These are phyloP conservation scores for Stagonosporopsis chrysanthemi DNA, from an alignment of 2,329 filamentous ascomycete species.

Conservation along the genomic window DNA sequence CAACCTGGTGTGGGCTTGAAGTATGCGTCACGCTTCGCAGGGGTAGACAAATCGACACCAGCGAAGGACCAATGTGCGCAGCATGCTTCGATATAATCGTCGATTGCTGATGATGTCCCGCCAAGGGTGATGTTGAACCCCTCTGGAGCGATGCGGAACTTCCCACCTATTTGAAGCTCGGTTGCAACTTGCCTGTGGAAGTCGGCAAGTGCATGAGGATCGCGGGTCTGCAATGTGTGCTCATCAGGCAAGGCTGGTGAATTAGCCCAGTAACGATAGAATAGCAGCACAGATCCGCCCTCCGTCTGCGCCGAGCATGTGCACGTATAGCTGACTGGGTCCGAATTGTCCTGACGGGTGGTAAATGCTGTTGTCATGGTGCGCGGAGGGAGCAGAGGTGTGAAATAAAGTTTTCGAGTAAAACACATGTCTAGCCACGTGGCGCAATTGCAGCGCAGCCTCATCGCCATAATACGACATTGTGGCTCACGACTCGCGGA, in stretches of 20 bases:
- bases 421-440: conserved; percentile 2
- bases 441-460: background rate
- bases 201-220: conserved; percentile 21
- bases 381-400: background rate
- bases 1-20: conserved; percentile 37
- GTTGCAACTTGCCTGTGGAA: conserved; percentile 24
- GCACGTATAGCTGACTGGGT: conserved; percentile 30
- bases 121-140: conserved; percentile 36
- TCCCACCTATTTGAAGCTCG: conserved; percentile 23
- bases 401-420: background rate
- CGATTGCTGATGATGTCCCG: conserved; percentile 22
- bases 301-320: conserved; percentile 22
- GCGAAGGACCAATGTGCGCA: conserved; percentile 32
- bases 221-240: conserved; percentile 4
- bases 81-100: conserved; percentile 25
- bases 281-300: conserved; percentile 29
- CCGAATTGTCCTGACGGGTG: conserved; percentile 19
- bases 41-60: conserved; percentile 22
- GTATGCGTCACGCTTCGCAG: conserved; percentile 17
- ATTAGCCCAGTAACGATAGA: conserved; percentile 35
- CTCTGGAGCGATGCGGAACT: conserved; percentile 33
- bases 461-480: background rate
- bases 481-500: background rate
- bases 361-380: conserved; percentile 1
- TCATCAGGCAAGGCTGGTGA: conserved; percentile 20